Evolutionary conservation across 352 stramenopile species (phyloP).

Genomic region (Phytophthora agathidicida): DNA sequence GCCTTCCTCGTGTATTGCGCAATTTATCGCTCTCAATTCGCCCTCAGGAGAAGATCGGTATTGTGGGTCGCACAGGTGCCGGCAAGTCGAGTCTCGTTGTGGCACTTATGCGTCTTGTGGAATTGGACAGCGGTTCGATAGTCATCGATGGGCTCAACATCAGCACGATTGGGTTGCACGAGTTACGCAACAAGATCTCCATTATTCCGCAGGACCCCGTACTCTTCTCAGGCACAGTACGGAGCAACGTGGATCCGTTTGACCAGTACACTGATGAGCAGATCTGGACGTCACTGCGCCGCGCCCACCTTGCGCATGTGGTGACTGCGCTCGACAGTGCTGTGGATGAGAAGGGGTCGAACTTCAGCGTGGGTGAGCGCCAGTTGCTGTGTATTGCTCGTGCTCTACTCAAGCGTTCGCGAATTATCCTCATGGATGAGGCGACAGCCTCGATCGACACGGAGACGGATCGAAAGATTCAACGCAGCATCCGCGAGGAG

Average conservation of each 20-base stretch:
- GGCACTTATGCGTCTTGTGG: conserved; percentile 91
- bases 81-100: conserved; percentile 92
- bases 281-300: conserved; percentile 86
- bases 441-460: conserved; percentile 93
- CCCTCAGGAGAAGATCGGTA: conserved; percentile 86
- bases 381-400: conserved; percentile 96
- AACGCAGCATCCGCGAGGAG: conserved; percentile 91
- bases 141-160: conserved; percentile 72
- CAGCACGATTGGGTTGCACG: conserved; percentile 54
- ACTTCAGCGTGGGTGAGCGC: conserved; percentile 96
- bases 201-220: conserved; percentile 96
- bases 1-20: conserved; percentile 63
- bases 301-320: conserved; percentile 78
- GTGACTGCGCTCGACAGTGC: conserved; percentile 49
- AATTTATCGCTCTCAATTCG: conserved; percentile 83
- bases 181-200: conserved; percentile 61
- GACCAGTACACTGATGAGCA: conserved; percentile 87
- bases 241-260: conserved; percentile 94
- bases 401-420: conserved; percentile 91
- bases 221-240: conserved; percentile 93
- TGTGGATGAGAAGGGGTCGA: conserved; percentile 91
- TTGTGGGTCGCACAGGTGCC: conserved; percentile 85
- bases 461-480: conserved; percentile 91
- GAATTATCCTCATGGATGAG: conserved; percentile 98
- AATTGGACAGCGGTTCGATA: conserved; percentile 78